Base-by-base conservation (phyloP, 768 basidiomycete genomes). In the Panaeolus papilionaceus region DNA sequence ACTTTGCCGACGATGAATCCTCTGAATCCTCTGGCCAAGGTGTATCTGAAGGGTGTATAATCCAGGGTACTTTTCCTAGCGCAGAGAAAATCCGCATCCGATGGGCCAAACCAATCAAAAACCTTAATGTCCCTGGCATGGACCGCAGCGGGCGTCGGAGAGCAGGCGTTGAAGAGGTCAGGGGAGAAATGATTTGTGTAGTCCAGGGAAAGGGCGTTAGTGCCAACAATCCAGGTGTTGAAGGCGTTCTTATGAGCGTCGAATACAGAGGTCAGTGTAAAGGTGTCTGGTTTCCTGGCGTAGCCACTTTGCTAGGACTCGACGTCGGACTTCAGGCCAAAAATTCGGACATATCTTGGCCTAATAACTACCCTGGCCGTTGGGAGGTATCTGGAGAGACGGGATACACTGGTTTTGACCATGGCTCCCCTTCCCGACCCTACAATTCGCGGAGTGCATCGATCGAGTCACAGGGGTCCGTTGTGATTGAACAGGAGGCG, bases 1-100 rank as follows among this genome's bases (percentile, higher is more conserved):
- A 91, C 72, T 88, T 93, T 73, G 92, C 92, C 0, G 92, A 94
- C 70, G 93, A 93, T 70, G 92, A 94, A 73, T 91, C 91, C 3
- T 91, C 90, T 45, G 92, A 93, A 73, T 90, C 91, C 0, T 89
- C 76, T 40, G 84, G 75, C 38, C 80, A 82, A 8, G 85, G 85
- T 1, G 83, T 86, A 67, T 79, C 87, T 18, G 89, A 90, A 49
- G 89, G 86, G 0, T 89, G 87, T 66, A 84, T 86, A 18, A 84
- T 93, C n/a, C 88, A 89, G 74, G 92, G 92, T 3, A 88, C 91
- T 0, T 94, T 94, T 72, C 91, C 89, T 0, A 92, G 90, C 61
- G 83, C 93, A 0, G 92, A 94, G 61, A 85, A 88, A 18, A 83
- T 94, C 62, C 89, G 92, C 33, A 79, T 94, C 47, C 85, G 93